phyloP scores from a whole-genome alignment of 805 yeast genomes.

The Hanseniaspora thailandica region DNA sequence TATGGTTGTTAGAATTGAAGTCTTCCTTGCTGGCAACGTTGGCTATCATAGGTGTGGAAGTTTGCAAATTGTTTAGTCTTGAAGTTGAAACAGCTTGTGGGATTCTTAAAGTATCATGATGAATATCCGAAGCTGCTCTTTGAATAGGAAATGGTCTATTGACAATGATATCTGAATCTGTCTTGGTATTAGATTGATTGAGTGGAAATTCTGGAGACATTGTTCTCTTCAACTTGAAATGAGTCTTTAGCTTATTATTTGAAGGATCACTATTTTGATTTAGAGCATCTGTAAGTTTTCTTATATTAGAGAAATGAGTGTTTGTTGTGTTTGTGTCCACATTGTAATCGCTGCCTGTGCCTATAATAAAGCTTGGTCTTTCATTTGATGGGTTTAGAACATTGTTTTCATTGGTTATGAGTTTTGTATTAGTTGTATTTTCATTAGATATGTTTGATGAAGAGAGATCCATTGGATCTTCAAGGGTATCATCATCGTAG shows the following conservation, averaged over 20 bases:
- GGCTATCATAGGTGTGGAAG: not conserved
- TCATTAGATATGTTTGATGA: not conserved
- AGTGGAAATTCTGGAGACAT: not conserved
- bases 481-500: constrained; percentile 14
- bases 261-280: not conserved
- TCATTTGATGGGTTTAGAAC: not conserved
- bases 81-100: constrained; percentile 1
- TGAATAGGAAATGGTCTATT: constrained; percentile 5
- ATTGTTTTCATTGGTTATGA: not conserved
- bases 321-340: not conserved
- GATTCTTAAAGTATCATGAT: not conserved
- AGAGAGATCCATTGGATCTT: constrained; percentile 10
- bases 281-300: constrained; percentile 8
- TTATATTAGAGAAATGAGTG: constrained; percentile 7
- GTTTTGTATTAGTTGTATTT: not conserved
- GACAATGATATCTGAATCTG: not conserved
- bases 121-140: constrained; percentile 7
- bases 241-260: not conserved
- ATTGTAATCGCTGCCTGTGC: not conserved
- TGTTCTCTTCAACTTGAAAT: constrained; percentile 3
- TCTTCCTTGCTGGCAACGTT: constrained; percentile 6
- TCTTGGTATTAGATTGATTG: not conserved
- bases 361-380: constrained; percentile 1
- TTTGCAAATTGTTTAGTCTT: constrained; percentile 1
- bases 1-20: not conserved